A percentile compares a stretch with the other conserved stretches of the same genome.
phyloP scores from a whole-genome alignment of 1,284 basidiomycete genomes.

The Porogramme epimiltina region DNA sequence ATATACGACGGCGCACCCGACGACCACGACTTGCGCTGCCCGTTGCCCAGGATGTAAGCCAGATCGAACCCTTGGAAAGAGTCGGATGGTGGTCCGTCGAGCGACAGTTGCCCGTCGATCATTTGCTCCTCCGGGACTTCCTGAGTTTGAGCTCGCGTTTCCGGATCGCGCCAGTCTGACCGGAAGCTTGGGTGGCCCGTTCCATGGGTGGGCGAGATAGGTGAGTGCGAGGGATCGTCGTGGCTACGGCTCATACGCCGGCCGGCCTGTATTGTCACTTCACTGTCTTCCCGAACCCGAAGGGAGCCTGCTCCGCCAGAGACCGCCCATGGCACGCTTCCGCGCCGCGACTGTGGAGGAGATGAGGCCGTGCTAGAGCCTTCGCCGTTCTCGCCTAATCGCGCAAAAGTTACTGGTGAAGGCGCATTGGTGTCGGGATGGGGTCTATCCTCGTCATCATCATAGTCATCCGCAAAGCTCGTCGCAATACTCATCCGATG shows the following conservation, averaged over 20 bases:
- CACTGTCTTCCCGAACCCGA: slow-evolving; percentile 31
- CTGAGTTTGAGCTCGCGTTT: too few relatives aligned
- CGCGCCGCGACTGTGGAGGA: slow-evolving; percentile 21
- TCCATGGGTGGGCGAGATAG: slow-evolving; percentile 7
- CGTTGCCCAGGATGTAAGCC: slow-evolving; percentile 43
- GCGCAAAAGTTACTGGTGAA: slow-evolving; percentile 29
- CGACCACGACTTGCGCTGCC: slow-evolving; percentile 35
- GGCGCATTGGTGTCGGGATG: slow-evolving; percentile 29
- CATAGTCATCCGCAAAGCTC: slow-evolving; percentile 12
- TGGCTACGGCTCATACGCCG: slow-evolving; percentile 23
- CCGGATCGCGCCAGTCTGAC: background rate
- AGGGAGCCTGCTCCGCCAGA: slow-evolving; percentile 9
- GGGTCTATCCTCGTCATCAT: slow-evolving; percentile 39
- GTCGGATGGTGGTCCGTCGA: too few relatives aligned
- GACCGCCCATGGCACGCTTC: slow-evolving; percentile 30
- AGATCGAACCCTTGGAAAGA: slow-evolving; percentile 44
- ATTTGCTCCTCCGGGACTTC: too few relatives aligned
- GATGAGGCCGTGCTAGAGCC: slow-evolving; percentile 10
- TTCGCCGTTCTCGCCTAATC: slow-evolving; percentile 20
- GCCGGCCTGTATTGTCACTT: slow-evolving; percentile 26
- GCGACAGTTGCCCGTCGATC: too few relatives aligned
- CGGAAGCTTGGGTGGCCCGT: slow-evolving; percentile 19
- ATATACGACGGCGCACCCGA: slow-evolving; percentile 40
- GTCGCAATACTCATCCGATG: slow-evolving; percentile 37
- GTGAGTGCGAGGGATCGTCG: slow-evolving; percentile 16